Evolutionary conservation across 2,329 filamentous ascomycete genomes (phyloP), one percentile per base, ranked within the genome.

Genomic region (Sporothrix brunneoviolacea): DNA sequence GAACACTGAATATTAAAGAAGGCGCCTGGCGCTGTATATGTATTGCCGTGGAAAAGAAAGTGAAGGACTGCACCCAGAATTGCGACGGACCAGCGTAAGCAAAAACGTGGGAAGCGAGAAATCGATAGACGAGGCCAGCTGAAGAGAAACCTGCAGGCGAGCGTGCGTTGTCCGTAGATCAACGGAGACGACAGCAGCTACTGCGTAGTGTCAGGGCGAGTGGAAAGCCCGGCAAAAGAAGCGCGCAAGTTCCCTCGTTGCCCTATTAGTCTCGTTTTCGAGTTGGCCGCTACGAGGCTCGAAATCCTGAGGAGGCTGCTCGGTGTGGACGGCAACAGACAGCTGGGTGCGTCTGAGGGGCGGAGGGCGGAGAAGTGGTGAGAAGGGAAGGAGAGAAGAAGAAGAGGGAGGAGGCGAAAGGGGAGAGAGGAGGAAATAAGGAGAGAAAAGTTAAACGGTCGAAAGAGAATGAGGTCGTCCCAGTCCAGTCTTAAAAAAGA

Each of bases 41-140:
- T 36, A 12, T 32, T 24, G 18, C 32, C 21, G 18, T 12, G 4
- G 32, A 38, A 48, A 36, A 41, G 21, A 15, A 15, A 22, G 7
- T 2, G 28, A 42, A 40, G 19, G 35, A 15, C 16, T 27, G 18
- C 27, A 37, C 16, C 45, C 40, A 40, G 19, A 24, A 40, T 53
- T 56, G 52, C 52, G 37, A 57, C 54, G 54, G 40, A 48, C 55
- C 55, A 56, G 55, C 55, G 50, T 52, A 30, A 39, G 50, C 51
- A 55, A 54, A 44, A 37, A n/a, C 24, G 30, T 40, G 19, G 21
- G 16, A 43, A 41, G 35, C 18, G 48, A 33, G 33, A 32, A 8
- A 27, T 19, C 22, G 18, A 32, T 18, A 30, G 12, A 19, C n/a
- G 4, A 33, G 18, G 8, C 13, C 10, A 24, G 35, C 33, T 22